These are phyloP conservation scores for Penicillium sp. DNA, from an alignment of 2,329 filamentous ascomycete genomes.

Conservation along the genomic window DNA sequence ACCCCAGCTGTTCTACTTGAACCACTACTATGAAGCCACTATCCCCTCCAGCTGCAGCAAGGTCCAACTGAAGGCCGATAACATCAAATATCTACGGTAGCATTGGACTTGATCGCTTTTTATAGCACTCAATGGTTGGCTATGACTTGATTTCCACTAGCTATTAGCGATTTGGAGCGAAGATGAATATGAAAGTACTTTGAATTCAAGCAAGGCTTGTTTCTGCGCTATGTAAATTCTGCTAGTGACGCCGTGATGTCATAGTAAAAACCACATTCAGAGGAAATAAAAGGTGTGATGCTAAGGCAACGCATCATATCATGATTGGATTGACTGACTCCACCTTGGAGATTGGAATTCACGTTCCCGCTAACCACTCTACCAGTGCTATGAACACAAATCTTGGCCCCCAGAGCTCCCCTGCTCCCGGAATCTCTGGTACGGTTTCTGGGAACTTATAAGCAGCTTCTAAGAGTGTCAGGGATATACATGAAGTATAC, in stretches of 20 bases:
- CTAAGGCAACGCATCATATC: too few species aligned
- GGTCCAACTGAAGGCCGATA: constrained; percentile 33
- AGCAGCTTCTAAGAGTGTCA: neutral
- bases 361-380: too few species aligned
- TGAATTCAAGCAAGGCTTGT: neutral
- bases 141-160: neutral
- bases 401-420: too few species aligned
- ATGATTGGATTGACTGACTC: too few species aligned
- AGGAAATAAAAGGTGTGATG: too few species aligned
- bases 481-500: neutral
- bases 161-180: constrained; percentile 2
- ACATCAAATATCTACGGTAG: constrained; percentile 23
- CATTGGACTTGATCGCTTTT: neutral
- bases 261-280: too few species aligned
- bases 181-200: constrained; percentile 3
- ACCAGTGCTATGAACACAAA: too few species aligned
- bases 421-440: too few species aligned
- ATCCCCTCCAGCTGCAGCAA: constrained; percentile 38
- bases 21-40: constrained; percentile 22
- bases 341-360: too few species aligned
- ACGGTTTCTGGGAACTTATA: too few species aligned
- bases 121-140: neutral
- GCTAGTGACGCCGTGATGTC: too few species aligned
- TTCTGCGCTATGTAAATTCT: too few species aligned
- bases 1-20: constrained; percentile 44